Evolutionary conservation across 176 grass and related monocot species (phyloP).

Genomic region (Dactylis glomerata): DNA sequence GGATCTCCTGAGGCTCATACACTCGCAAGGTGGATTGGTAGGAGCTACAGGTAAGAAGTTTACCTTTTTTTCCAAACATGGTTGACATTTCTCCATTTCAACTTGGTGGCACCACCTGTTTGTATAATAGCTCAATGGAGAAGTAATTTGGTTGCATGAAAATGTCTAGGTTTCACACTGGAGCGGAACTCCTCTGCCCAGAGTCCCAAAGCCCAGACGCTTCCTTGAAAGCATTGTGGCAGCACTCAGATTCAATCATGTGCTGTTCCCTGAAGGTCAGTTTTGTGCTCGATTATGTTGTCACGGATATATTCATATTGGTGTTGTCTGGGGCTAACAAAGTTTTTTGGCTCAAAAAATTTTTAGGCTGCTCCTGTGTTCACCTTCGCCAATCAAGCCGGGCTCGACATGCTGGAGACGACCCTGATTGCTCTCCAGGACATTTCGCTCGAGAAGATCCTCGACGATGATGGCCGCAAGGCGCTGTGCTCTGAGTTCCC

Average conservation of each 20-base stretch:
- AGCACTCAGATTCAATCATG: slow-evolving; percentile 86
- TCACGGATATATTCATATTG: too few species aligned
- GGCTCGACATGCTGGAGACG: slow-evolving; percentile 95
- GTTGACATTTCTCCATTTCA: neutral
- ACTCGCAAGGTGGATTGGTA: slow-evolving; percentile 81
- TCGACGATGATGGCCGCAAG: slow-evolving; percentile 78
- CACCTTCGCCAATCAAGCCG: slow-evolving; percentile 86
- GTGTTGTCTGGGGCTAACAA: neutral
- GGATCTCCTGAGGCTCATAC: slow-evolving; percentile 78
- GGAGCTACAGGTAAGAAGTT: slow-evolving; percentile 64
- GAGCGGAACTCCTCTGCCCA: slow-evolving; percentile 59
- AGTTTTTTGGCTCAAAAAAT: neutral
- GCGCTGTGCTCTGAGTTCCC: slow-evolving; percentile 75
- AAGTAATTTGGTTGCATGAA: slow-evolving; percentile 20
- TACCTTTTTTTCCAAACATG: neutral
- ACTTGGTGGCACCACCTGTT: neutral
- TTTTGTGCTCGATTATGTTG: neutral
- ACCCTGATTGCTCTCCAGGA: slow-evolving; percentile 89
- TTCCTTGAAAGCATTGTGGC: slow-evolving; percentile 79
- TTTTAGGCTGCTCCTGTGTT: slow-evolving; percentile 87
- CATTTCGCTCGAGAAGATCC: slow-evolving; percentile 82
- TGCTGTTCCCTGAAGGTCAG: slow-evolving; percentile 92
- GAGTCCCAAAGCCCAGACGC: slow-evolving; percentile 52
- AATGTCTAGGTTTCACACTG: slow-evolving; percentile 65
- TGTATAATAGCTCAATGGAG: neutral